phyloP scores from a whole-genome alignment of 1,284 basidiomycete species.

The Sporisorium graminicola region DNA sequence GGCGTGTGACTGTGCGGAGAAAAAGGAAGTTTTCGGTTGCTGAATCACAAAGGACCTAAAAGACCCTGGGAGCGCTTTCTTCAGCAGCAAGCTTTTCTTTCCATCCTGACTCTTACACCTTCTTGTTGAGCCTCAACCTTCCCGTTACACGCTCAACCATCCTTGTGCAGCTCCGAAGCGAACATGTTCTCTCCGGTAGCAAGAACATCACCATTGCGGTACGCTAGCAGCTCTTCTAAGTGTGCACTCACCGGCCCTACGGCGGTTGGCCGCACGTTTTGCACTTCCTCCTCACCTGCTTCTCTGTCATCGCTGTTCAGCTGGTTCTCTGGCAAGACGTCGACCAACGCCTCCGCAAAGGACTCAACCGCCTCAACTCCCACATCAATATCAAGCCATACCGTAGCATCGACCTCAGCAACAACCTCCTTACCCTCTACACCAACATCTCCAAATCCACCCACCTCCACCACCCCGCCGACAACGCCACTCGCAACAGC shows the following conservation, averaged over 20 bases:
- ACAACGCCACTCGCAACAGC: not conserved
- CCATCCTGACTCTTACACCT: not conserved
- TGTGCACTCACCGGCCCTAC: not conserved
- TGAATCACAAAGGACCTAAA: conserved; percentile 1
- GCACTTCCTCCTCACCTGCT: not conserved
- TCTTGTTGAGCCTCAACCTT: not conserved
- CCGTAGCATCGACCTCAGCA: not conserved
- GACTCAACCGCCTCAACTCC: not conserved
- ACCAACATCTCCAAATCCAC: no score
- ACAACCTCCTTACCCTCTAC: not conserved
- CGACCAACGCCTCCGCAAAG: not conserved
- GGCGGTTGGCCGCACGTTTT: not conserved
- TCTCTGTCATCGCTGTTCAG: not conserved
- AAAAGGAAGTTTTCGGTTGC: not conserved
- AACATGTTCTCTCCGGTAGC: not conserved
- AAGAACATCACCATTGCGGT: not conserved
- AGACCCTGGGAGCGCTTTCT: not conserved
- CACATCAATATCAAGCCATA: not conserved
- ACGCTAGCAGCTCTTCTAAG: not conserved
- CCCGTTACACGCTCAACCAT: not conserved
- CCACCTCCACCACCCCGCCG: not conserved
- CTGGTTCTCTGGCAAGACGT: not conserved
- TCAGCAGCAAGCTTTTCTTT: not conserved
- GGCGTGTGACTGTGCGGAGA: not conserved
- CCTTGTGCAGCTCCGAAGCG: not conserved